These are phyloP conservation scores for Hypoxylon intermedium DNA, from an alignment of 495 filamentous ascomycete genomes.

Conservation along the genomic window DNA sequence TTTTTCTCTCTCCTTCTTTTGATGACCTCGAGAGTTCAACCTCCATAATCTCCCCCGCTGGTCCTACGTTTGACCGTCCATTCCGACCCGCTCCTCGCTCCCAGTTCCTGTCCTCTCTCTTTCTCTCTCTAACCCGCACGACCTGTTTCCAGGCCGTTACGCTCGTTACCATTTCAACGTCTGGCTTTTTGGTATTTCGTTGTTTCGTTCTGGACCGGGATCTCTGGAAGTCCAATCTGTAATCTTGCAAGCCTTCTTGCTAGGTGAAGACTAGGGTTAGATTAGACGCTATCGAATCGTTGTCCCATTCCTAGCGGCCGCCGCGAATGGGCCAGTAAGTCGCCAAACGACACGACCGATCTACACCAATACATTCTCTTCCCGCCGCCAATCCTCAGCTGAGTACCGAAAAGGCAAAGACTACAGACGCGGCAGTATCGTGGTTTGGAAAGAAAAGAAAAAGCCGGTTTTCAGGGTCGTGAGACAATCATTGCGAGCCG, in stretches of 20 bases:
- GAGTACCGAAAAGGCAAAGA: conserved; percentile 35
- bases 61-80: conserved; percentile 40
- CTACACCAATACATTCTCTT: conserved; percentile 38
- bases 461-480: conserved; percentile 38
- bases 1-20: conserved; percentile 30
- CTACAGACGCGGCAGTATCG: conserved; percentile 17
- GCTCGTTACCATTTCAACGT: conserved; percentile 42
- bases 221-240: conserved; percentile 29
- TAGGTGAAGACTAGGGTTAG: conserved; percentile 35
- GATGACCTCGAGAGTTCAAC: conserved; percentile 31
- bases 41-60: conserved; percentile 30
- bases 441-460: conserved; percentile 12
- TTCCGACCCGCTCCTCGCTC: conserved; percentile 35
- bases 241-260: conserved; percentile 8
- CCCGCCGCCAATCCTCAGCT: conserved; percentile 36
- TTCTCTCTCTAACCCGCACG: conserved; percentile 21
- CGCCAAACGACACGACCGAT: conserved; percentile 39
- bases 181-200: conserved; percentile 21
- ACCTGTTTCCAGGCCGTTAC: conserved; percentile 36
- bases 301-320: conserved; percentile 36
- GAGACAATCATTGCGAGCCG: conserved; percentile 36
- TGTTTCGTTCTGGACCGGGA: conserved; percentile 28
- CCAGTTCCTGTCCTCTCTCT: conserved; percentile 20
- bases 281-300: conserved; percentile 43
- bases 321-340: conserved; percentile 38